Percentiles rank a stretch among this genome's conserved stretches.
phyloP scores from a whole-genome alignment of 2,329 filamentous ascomycete genomes.

The Magnaporthales sp. region DNA sequence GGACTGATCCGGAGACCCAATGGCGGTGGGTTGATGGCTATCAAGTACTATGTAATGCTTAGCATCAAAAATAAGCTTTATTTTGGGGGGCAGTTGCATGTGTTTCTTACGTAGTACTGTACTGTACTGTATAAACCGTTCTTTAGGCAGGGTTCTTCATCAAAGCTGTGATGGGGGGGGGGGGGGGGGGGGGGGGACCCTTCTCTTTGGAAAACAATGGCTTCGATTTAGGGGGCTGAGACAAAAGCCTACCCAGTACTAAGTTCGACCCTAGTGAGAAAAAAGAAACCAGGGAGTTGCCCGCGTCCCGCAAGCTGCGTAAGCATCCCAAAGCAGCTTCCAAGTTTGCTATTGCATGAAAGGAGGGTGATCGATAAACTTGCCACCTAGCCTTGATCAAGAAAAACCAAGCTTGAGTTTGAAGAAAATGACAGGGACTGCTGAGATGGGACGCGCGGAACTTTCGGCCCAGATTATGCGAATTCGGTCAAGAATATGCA shows the following conservation, averaged over 20 bases:
- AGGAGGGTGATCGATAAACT: neutral
- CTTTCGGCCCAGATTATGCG: no score
- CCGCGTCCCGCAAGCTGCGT: neutral
- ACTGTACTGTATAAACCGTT: no score
- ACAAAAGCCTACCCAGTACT: neutral
- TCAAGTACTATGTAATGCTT: neutral
- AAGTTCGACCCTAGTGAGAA: neutral
- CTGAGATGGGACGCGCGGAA: neutral
- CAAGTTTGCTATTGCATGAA: neutral
- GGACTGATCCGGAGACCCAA: neutral
- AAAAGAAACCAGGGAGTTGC: neutral
- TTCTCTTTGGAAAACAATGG: neutral
- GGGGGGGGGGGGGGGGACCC: no score
- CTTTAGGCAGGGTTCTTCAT: neutral
- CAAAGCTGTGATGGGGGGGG: no score
- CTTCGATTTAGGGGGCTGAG: neutral
- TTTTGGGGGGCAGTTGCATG: neutral
- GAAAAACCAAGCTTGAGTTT: no score
- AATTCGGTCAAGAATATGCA: no score
- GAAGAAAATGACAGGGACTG: neutral
- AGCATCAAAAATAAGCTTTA: neutral
- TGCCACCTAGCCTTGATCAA: neutral
- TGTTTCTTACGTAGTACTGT: neutral
- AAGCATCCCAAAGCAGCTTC: neutral
- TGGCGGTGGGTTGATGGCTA: neutral